Evolutionary conservation across 2,329 filamentous ascomycete genomes (phyloP).

Genomic region (Paecilomyces formosus): DNA sequence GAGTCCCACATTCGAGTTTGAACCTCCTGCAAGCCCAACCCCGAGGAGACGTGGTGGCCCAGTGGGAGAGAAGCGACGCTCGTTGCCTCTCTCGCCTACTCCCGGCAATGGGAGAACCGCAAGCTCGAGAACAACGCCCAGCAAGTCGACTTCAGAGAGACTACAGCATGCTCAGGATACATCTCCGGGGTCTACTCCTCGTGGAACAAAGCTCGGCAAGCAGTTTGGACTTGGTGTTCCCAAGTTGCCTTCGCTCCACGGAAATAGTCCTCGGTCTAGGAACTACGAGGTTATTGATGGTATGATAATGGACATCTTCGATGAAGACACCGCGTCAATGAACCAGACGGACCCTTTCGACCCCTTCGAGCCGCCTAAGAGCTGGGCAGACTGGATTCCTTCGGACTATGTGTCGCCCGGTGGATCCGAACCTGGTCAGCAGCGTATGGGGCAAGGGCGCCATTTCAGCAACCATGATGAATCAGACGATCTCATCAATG

Average conservation of each 20-base stretch:
- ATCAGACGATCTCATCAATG: conserved; percentile 25
- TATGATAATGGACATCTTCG: conserved; percentile 32
- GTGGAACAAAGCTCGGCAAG: conserved; percentile 16
- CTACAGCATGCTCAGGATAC: conserved; percentile 25
- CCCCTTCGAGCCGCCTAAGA: conserved; percentile 18
- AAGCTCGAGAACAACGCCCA: conserved; percentile 15
- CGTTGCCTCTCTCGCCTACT: conserved; percentile 30
- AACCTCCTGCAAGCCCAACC: conserved; percentile 48
- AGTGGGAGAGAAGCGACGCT: conserved; percentile 31
- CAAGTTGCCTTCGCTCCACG: conserved; percentile 13
- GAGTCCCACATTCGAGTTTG: conserved; percentile 43
- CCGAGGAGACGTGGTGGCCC: conserved; percentile 44
- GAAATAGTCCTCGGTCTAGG: conserved; percentile 16
- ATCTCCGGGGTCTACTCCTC: conserved; percentile 11
- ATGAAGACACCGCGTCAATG: conserved; percentile 18
- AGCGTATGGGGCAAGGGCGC: conserved; percentile 3
- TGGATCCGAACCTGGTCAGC: conserved; percentile 16
- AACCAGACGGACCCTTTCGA: conserved; percentile 20
- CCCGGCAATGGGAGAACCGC: conserved; percentile 16
- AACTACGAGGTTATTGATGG: conserved; percentile 24
- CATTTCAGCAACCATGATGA: conserved; percentile 10
- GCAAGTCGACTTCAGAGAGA: conserved; percentile 24
- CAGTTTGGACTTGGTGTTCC: conserved; percentile 14
- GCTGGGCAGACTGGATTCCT: conserved; percentile 32
- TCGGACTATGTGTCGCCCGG: conserved; percentile 26